Percentiles rank a stretch among this genome's conserved stretches.
phyloP scores from a whole-genome alignment of 257 asterid species.

The Ophiorrhiza pumila region DNA sequence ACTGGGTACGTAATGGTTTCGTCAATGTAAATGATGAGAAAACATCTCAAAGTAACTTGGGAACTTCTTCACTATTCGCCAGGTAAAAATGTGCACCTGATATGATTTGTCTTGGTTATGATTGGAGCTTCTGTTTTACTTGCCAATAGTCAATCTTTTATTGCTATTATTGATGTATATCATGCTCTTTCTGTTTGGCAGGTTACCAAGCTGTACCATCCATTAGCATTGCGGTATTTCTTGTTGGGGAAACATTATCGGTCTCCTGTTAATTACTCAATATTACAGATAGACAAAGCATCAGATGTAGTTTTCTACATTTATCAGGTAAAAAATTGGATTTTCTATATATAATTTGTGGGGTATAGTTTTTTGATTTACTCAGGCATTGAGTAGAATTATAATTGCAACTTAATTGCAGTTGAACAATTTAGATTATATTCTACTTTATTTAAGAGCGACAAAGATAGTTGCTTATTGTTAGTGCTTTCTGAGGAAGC shows the following conservation, averaged over 20 bases:
- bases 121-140: neutral
- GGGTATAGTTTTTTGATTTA: neutral
- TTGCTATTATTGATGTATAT: neutral
- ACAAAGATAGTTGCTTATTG: neutral
- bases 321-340: slow-evolving; percentile 49
- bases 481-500: neutral
- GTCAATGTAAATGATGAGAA: slow-evolving; percentile 70
- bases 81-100: slow-evolving; percentile 42
- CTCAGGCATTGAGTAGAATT: neutral
- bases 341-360: neutral
- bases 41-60: slow-evolving; percentile 81
- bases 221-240: slow-evolving; percentile 75
- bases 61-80: slow-evolving; percentile 78
- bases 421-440: neutral
- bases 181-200: slow-evolving; percentile 19
- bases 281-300: slow-evolving; percentile 62
- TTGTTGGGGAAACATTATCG: slow-evolving; percentile 76
- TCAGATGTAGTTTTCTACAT: slow-evolving; percentile 71
- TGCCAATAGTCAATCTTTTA: neutral
- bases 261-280: slow-evolving; percentile 72
- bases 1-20: slow-evolving; percentile 82
- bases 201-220: slow-evolving; percentile 77
- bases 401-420: neutral
- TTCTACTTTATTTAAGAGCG: neutral
- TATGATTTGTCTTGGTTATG: neutral